These are phyloP conservation scores for Rhizophagus sp. DNA, from an alignment of 192 early-diverging fungal species.

Conservation along the genomic window DNA sequence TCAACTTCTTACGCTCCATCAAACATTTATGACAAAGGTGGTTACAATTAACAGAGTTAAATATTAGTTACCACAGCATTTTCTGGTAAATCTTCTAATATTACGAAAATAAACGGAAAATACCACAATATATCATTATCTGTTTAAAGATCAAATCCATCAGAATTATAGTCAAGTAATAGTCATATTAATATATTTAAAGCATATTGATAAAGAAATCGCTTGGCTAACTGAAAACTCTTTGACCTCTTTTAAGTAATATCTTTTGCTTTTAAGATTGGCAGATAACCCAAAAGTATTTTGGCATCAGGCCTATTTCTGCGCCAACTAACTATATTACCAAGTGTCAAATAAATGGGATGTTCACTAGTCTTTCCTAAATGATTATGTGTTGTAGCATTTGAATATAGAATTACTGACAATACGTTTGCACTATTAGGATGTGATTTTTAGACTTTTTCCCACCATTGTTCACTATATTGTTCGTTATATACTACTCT, in stretches of 20 bases:
- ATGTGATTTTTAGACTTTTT: not conserved
- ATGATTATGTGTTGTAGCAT: not conserved
- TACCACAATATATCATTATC: not conserved
- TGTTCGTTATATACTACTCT: not conserved
- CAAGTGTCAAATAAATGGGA: not conserved
- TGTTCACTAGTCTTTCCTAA: not conserved
- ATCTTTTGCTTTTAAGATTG: not conserved
- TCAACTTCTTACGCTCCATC: not conserved
- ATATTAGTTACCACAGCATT: not conserved
- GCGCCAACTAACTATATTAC: not conserved
- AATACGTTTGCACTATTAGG: not conserved
- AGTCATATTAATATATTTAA: not conserved
- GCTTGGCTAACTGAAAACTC: not conserved
- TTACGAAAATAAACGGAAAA: not conserved
- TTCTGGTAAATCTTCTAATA: not conserved
- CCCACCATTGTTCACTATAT: not conserved
- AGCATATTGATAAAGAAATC: not conserved
- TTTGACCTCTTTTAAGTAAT: not conserved
- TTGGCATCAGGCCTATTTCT: conserved; percentile 2
- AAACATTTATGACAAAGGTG: not conserved
- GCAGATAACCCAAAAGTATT: not conserved
- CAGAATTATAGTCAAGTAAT: not conserved
- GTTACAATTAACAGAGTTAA: not conserved
- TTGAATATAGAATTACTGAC: not conserved
- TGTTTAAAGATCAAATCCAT: not conserved